These are phyloP conservation scores for Lentinus brumalis DNA, from an alignment of 768 basidiomycete species.

Conservation along the genomic window DNA sequence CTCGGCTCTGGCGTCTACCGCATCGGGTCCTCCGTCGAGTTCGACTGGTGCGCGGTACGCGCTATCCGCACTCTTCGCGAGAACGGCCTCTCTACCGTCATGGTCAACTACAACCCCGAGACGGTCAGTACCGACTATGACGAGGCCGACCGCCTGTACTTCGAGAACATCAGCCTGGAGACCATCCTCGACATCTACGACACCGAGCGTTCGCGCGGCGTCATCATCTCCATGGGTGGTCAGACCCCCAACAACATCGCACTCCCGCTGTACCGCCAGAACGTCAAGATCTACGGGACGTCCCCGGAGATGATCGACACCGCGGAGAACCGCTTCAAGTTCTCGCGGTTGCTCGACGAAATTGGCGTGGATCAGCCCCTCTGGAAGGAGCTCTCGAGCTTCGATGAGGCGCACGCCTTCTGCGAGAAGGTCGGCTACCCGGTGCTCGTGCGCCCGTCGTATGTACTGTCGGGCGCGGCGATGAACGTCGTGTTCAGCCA, in stretches of 20 bases:
- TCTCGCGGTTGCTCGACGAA: conserved; percentile 95
- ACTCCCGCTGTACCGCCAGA: conserved; percentile 91
- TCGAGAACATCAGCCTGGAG: conserved; percentile 97
- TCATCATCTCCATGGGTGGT: conserved; percentile 97
- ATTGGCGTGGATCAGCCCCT: conserved; percentile 98
- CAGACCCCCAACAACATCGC: conserved; percentile 99
- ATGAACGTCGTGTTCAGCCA: conserved; percentile 98
- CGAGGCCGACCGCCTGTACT: conserved; percentile 97
- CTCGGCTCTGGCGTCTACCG: conserved; percentile 98
- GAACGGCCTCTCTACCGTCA: conserved; percentile 92
- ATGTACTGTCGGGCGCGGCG: conserved; percentile 98
- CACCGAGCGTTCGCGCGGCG: conserved; percentile 81
- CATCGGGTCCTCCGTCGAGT: conserved; percentile 98
- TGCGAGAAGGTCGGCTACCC: conserved; percentile 94
- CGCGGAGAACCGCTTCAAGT: conserved; percentile 99
- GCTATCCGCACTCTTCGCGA: conserved; percentile 95
- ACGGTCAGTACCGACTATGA: conserved; percentile 99
- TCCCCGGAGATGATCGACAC: conserved; percentile 99
- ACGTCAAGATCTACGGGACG: conserved; percentile 97
- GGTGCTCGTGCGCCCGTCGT: conserved; percentile 95
- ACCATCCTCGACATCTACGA: conserved; percentile 98
- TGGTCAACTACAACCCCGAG: conserved; percentile 99
- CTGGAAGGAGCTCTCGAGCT: conserved; percentile 96
- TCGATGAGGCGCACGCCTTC: conserved; percentile 85
- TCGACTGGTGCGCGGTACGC: conserved; percentile 99